phyloP scores from a whole-genome alignment of 2,329 filamentous ascomycete species.

The Moelleriella libera region DNA sequence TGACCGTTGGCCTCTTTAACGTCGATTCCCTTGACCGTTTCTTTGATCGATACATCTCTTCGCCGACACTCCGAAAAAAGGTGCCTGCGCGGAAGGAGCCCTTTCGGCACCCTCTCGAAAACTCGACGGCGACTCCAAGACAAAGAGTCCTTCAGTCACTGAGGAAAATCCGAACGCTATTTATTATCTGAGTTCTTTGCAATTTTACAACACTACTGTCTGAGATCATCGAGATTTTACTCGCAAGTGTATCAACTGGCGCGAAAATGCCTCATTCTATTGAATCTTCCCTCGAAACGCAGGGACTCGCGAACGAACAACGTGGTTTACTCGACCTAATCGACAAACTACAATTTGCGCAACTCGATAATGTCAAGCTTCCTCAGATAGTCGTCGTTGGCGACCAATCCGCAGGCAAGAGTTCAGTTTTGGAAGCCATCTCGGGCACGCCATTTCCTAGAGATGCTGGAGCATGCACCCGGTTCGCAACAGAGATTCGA shows the following conservation, averaged over 20 bases:
- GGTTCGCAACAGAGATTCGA: slow-evolving; percentile 46
- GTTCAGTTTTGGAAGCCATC: slow-evolving; percentile 48
- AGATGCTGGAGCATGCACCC: slow-evolving; percentile 45
- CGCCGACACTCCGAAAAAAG: no score
- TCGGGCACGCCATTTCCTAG: slow-evolving; percentile 47
- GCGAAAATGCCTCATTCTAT: slow-evolving; percentile 24
- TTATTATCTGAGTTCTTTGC: no score
- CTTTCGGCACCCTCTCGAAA: no score
- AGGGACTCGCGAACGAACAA: slow-evolving; percentile 39
- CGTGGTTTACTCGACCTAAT: slow-evolving; percentile 42
- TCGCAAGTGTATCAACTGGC: background rate
- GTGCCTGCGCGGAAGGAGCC: no score
- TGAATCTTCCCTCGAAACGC: slow-evolving; percentile 32
- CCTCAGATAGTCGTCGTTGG: slow-evolving; percentile 52
- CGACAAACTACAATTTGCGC: slow-evolving; percentile 37
- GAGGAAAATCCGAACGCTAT: no score
- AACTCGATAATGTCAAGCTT: slow-evolving; percentile 37
- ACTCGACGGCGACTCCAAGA: no score
- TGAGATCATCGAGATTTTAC: no score
- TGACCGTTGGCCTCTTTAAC: no score
- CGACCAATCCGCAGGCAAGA: slow-evolving; percentile 51
- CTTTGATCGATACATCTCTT: no score
- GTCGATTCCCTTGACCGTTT: no score
- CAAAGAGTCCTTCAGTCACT: no score
- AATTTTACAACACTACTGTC: no score